phyloP scores from a whole-genome alignment of 768 basidiomycete species.

The Hebeloma cylindrosporum region DNA sequence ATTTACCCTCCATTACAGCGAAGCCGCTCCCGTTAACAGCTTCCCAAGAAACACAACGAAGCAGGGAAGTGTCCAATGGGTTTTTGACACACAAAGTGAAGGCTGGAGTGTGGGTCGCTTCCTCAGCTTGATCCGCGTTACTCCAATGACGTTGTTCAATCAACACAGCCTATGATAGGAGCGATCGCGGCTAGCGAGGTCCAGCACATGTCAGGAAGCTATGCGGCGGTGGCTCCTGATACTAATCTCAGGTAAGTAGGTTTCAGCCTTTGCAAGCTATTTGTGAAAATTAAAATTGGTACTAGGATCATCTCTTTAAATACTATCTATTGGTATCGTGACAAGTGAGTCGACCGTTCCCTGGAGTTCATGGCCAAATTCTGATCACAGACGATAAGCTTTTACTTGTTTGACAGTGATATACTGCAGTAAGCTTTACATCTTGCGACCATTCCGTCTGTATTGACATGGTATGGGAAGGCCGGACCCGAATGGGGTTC shows the following conservation, averaged over 20 bases:
- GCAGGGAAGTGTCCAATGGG: constrained; percentile 47
- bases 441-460: background rate
- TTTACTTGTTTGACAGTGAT: constrained; percentile 62
- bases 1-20: constrained; percentile 34
- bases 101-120: constrained; percentile 45
- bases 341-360: constrained; percentile 38
- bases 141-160: background rate
- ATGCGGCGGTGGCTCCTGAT: constrained; percentile 46
- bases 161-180: constrained; percentile 46
- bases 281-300: constrained; percentile 3
- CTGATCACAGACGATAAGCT: constrained; percentile 43
- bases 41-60: constrained; percentile 51
- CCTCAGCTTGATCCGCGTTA: background rate
- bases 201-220: constrained; percentile 52
- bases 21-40: constrained; percentile 55
- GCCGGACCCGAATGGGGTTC: constrained; percentile 60
- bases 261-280: background rate
- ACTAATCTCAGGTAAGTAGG: constrained; percentile 49
- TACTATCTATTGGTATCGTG: constrained; percentile 61
- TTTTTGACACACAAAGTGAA: constrained; percentile 50
- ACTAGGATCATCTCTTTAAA: constrained; percentile 58
- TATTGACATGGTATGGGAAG: constrained; percentile 9
- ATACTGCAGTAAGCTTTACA: constrained; percentile 37
- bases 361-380: background rate
- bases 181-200: constrained; percentile 42